phyloP scores from a whole-genome alignment of 164 flowering plant genomes.

The Kingdonia uniflora region DNA sequence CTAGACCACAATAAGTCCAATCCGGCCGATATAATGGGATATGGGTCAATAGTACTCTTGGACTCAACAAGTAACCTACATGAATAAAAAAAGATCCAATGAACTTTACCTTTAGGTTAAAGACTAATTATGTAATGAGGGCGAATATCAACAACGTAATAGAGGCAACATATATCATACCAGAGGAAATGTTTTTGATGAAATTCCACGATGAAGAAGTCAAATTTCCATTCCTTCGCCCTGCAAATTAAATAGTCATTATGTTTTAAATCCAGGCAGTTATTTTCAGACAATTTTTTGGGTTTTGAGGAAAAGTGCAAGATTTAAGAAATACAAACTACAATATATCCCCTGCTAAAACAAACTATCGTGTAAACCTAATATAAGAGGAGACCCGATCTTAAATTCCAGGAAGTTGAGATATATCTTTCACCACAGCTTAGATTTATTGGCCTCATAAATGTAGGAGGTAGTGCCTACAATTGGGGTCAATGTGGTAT shows the following conservation, averaged over 20 bases:
- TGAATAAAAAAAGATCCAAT: not conserved
- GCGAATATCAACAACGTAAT: not conserved
- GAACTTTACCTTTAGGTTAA: too few relatives aligned
- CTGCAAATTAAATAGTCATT: constrained; percentile 27
- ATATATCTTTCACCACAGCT: not conserved
- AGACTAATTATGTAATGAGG: not conserved
- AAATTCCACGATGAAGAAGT: constrained; percentile 56
- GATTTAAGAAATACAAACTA: not conserved
- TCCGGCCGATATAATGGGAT: constrained; percentile 83
- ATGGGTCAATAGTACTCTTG: constrained; percentile 79
- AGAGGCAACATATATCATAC: constrained; percentile 34
- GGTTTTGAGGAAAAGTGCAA: not conserved
- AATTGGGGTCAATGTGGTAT: too few relatives aligned
- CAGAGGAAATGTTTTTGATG: constrained; percentile 46
- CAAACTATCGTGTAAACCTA: not conserved
- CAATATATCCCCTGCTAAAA: not conserved
- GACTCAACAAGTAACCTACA: constrained; percentile 29
- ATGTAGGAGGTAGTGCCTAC: not conserved
- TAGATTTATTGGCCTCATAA: not conserved
- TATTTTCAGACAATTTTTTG: not conserved
- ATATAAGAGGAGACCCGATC: not conserved
- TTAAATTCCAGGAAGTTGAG: not conserved
- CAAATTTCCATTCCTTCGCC: constrained; percentile 24
- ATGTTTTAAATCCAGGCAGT: not conserved
- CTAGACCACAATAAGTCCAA: constrained; percentile 62